Conservation (phyloP, 2,329 filamentous ascomycete genomes). For the Mycocentrospora acerina region DNA sequence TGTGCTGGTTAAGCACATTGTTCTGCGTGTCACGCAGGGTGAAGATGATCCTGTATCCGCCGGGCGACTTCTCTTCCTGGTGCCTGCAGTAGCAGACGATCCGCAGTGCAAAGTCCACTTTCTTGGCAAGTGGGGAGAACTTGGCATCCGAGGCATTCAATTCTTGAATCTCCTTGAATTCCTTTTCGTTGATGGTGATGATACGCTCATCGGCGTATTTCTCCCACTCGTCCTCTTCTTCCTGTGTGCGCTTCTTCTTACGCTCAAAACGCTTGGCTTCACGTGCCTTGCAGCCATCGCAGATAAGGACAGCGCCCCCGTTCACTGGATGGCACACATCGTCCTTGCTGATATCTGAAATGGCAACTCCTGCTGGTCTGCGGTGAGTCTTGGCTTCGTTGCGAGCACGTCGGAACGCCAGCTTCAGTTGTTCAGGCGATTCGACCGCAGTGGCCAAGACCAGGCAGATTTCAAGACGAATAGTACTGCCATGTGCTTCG, state of each 20-base stretch:
- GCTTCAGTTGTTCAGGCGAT: conserved; percentile 64
- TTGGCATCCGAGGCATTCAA: conserved; percentile 18
- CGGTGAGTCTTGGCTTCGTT: conserved; percentile 43
- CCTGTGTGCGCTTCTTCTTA: conserved; percentile 86
- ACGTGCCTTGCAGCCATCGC: conserved; percentile 83
- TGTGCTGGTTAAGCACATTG: conserved; percentile 76
- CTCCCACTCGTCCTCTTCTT: conserved; percentile 83
- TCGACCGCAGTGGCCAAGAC: conserved; percentile 94
- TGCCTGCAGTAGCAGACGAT: conserved; percentile 97
- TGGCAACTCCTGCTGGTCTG: conserved; percentile 40
- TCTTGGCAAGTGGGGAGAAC: conserved; percentile 56
- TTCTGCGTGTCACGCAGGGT: conserved; percentile 82
- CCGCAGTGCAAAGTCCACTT: conserved; percentile 86
- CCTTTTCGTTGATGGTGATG: conserved; percentile 43
- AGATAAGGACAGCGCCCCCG: conserved; percentile 93
- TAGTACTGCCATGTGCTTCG: conserved; percentile 63
- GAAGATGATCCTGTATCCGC: conserved; percentile 87
- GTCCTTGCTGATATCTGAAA: conserved; percentile 53
- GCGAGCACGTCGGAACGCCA: conserved; percentile 65
- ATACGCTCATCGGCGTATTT: conserved; percentile 50
- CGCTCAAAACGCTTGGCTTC: conserved; percentile 88
- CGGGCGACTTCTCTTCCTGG: conserved; percentile 77
- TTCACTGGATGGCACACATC: conserved; percentile 75
- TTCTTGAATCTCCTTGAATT: conserved; percentile 39
- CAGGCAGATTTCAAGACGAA: conserved; percentile 46